A percentile compares a stretch with the other conserved stretches of the same genome.
These are phyloP conservation scores for Neostapfia colusana DNA, from an alignment of 176 grass and related monocot species.

Conservation along the genomic window DNA sequence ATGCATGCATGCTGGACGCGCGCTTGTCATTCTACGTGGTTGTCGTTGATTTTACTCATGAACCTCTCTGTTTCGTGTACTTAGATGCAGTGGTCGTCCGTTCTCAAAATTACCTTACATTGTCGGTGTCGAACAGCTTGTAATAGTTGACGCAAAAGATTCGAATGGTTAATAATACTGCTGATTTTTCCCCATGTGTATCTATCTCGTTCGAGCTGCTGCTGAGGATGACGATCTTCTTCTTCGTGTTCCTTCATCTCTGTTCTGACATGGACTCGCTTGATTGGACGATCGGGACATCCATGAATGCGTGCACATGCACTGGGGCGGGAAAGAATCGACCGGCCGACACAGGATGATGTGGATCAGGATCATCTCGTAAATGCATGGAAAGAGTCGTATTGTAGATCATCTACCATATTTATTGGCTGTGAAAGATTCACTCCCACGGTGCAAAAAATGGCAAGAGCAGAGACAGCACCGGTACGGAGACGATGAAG, in stretches of 20 bases:
- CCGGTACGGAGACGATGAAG: too few species aligned
- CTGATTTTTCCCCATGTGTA: not conserved
- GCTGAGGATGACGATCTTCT: not conserved
- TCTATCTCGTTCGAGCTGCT: not conserved
- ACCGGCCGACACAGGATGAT: not conserved
- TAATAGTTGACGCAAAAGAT: not conserved
- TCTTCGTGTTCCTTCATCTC: not conserved
- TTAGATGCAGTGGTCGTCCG: not conserved
- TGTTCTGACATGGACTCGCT: too few species aligned
- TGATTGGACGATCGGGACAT: not conserved
- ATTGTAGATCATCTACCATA: not conserved
- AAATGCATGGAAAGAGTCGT: not conserved
- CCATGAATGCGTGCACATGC: slow-evolving; percentile 17
- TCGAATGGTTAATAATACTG: not conserved
- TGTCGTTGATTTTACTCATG: not conserved
- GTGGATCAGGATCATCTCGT: not conserved
- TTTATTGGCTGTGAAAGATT: not conserved
- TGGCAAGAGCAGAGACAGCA: too few species aligned
- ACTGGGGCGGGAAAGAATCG: too few species aligned
- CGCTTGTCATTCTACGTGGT: not conserved
- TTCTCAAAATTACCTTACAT: not conserved
- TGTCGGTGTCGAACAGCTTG: slow-evolving; percentile 3
- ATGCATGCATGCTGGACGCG: not conserved
- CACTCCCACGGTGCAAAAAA: not conserved
- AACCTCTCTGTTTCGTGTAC: not conserved